phyloP scores from a whole-genome alignment of 2,329 filamentous ascomycete species.

The Karstenula rhodostoma region DNA sequence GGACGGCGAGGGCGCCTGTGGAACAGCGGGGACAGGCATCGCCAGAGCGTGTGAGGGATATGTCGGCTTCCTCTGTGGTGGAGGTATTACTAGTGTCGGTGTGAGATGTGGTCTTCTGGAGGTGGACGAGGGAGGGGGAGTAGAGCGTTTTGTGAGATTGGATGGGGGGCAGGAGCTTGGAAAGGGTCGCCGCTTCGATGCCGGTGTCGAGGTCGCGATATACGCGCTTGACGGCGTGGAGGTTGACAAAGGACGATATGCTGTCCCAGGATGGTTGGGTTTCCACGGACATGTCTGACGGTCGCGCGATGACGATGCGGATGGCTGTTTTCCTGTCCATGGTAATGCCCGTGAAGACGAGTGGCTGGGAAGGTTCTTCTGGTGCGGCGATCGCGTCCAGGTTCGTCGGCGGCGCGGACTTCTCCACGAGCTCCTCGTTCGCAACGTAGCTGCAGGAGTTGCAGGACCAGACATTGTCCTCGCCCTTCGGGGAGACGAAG shows the following conservation, averaged over 20 bases:
- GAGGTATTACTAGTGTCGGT: no score
- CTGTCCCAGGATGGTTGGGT: constrained; percentile 23
- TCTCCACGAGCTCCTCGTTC: constrained; percentile 84
- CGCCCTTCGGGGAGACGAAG: constrained; percentile 78
- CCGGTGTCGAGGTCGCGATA: constrained; percentile 75
- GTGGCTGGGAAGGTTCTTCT: constrained; percentile 2
- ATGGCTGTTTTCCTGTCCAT: constrained; percentile 73
- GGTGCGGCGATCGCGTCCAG: not conserved
- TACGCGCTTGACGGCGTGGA: constrained; percentile 71
- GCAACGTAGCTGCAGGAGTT: constrained; percentile 75
- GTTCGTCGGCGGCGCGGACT: constrained; percentile 22
- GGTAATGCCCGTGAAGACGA: constrained; percentile 70
- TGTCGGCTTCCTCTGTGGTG: constrained; percentile 41
- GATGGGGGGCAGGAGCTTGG: constrained; percentile 29
- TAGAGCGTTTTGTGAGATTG: not conserved
- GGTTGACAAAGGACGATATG: constrained; percentile 57
- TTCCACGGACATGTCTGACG: constrained; percentile 7
- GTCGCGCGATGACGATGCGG: constrained; percentile 57
- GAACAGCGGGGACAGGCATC: constrained; percentile 78
- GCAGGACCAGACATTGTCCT: constrained; percentile 85
- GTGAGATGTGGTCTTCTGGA: constrained; percentile 4
- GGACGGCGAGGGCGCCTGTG: constrained; percentile 67
- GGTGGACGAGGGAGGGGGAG: not conserved
- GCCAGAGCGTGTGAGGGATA: constrained; percentile 71
- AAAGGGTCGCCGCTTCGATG: constrained; percentile 58